Base-by-base conservation (phyloP, 2,329 filamentous ascomycete species). In the Pestalotiopsis sp. region DNA sequence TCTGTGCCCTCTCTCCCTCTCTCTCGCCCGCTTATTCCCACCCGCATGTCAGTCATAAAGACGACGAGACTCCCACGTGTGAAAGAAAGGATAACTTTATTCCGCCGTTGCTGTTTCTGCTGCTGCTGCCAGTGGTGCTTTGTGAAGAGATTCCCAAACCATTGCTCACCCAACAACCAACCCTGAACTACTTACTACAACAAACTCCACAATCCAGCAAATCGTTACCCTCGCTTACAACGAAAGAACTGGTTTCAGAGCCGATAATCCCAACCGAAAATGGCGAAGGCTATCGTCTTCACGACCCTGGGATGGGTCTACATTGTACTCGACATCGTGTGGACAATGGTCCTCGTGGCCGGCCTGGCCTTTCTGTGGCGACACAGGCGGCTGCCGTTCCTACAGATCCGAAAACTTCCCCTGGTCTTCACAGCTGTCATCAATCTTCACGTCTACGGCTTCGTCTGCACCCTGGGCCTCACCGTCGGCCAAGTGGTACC, bases 401-500 rank as follows among this genome's bases (percentile, higher is more conserved):
- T 80, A 3, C 74, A 84, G 63, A 74, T 80, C 31, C 76, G 78
- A 45, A 72, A 72, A 45, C 70, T 79, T 23, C 66, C 68, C 5
- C 69, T 77, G 61, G 72, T 75, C n/a, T 75, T 73, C 66, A 67
- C 68, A 17, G 74, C 75, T 56, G 71, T 79, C 25, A 45, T 70
- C 12, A 67, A 72, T 20, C 72, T 76, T 11, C 74, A 76, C 31
- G 52, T 70, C 11, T 76, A 73, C 62, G 70, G 65, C 27, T 49
- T 72, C 27, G 70, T 72, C 2, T 72, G 79, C 25, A 78, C 80
- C 67, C 66, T 80, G 41, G 41, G 63, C 63, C 49, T 56, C 45
- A 66, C 63, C n/a, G 39, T 66, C 63, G 65, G 65, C 17, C 66
- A 79, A 36, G 66, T 80, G 11, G 73, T 81, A n/a, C 86, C 88